phyloP scores from a whole-genome alignment of 164 flowering plant species.

The Litsea cubeba region DNA sequence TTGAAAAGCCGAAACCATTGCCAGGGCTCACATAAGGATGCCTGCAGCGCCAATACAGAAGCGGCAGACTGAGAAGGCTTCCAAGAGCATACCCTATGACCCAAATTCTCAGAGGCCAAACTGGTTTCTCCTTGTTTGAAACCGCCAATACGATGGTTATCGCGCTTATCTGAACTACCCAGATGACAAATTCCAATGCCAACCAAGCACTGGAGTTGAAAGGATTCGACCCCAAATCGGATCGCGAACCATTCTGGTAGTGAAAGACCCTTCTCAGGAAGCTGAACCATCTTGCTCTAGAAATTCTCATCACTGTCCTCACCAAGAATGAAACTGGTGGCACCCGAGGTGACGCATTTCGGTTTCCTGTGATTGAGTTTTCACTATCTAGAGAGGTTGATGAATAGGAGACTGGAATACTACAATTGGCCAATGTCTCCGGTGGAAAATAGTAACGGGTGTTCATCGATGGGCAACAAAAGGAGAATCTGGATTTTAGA shows the following conservation, averaged over 20 bases:
- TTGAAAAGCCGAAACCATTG: slow-evolving; percentile 28
- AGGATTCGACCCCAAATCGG: slow-evolving; percentile 82
- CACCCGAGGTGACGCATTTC: slow-evolving; percentile 25
- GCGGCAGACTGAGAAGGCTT: slow-evolving; percentile 53
- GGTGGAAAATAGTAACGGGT: slow-evolving; percentile 39
- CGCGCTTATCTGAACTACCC: slow-evolving; percentile 55
- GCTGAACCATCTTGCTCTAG: slow-evolving; percentile 84
- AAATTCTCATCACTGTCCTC: slow-evolving; percentile 66
- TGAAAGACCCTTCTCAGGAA: slow-evolving; percentile 86
- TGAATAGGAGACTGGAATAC: slow-evolving; percentile 28
- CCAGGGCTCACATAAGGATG: slow-evolving; percentile 31
- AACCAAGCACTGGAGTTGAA: slow-evolving; percentile 79
- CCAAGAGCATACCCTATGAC: slow-evolving; percentile 73
- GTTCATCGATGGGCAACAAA: slow-evolving; percentile 30
- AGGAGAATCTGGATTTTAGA: background rate
- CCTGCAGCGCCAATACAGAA: slow-evolving; percentile 61
- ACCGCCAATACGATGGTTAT: slow-evolving; percentile 40
- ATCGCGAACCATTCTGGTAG: slow-evolving; percentile 85
- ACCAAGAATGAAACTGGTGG: slow-evolving; percentile 43
- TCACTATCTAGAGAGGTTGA: slow-evolving; percentile 26
- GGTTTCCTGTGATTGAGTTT: slow-evolving; percentile 9
- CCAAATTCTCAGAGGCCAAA: slow-evolving; percentile 93
- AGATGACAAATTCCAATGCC: slow-evolving; percentile 53
- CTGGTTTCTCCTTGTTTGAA: slow-evolving; percentile 66
- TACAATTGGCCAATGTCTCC: slow-evolving; percentile 31